Conservation (phyloP, 768 basidiomycete species). For the Vishniacozyma victoriae region DNA sequence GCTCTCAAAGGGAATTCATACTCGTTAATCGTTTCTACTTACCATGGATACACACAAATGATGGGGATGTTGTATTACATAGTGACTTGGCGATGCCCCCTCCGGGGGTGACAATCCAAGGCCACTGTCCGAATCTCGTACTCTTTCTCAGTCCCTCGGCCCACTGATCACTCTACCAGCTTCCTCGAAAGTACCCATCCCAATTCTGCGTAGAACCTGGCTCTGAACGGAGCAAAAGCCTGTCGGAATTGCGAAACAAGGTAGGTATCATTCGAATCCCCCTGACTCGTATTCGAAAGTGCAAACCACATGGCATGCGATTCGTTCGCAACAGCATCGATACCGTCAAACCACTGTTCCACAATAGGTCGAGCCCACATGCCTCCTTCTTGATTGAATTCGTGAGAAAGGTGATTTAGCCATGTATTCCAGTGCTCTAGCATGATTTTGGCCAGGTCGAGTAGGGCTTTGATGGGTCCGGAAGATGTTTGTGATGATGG, state of each 20-base stretch:
- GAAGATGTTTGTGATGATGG: too few relatives aligned
- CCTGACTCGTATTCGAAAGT: not conserved
- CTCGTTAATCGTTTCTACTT: too few relatives aligned
- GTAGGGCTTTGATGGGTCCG: constrained; percentile 1
- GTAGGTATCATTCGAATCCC: constrained; percentile 2
- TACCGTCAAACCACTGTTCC: constrained; percentile 15
- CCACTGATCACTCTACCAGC: too few relatives aligned
- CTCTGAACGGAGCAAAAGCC: constrained; percentile 16
- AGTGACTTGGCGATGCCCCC: too few relatives aligned
- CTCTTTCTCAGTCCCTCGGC: too few relatives aligned
- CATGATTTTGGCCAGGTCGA: constrained; percentile 24
- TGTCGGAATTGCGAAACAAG: constrained; percentile 12
- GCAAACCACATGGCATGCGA: too few relatives aligned
- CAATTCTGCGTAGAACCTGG: constrained; percentile 20
- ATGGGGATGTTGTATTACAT: too few relatives aligned
- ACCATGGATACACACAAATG: too few relatives aligned
- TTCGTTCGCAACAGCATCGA: constrained; percentile 8
- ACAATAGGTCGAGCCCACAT: constrained; percentile 34
- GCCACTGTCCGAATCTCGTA: too few relatives aligned
- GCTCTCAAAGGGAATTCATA: too few relatives aligned
- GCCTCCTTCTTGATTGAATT: constrained; percentile 35
- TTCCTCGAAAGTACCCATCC: constrained; percentile 32
- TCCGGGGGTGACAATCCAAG: too few relatives aligned
- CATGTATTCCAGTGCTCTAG: constrained; percentile 21
- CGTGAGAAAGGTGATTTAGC: constrained; percentile 14